Evolutionary conservation across 2,329 filamentous ascomycete species (phyloP).

Genomic region (Alternaria longipes): DNA sequence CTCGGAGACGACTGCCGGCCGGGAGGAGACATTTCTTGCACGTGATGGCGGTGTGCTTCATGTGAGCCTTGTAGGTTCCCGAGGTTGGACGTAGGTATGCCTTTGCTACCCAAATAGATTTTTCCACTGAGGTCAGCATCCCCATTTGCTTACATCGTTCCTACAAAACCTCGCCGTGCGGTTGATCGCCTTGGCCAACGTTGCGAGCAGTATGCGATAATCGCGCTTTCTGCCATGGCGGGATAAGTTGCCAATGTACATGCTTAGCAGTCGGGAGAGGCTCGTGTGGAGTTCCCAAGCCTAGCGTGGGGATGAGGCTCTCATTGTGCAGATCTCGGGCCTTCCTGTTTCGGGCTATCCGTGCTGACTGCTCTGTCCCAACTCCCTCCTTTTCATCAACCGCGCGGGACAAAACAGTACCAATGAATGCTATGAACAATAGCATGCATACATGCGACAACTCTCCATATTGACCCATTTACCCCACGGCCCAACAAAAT

Average conservation of each 20-base stretch:
- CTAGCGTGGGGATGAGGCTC: constrained; percentile 16
- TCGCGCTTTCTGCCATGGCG: constrained; percentile 11
- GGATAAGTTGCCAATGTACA: constrained; percentile 17
- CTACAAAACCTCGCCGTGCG: constrained; percentile 1
- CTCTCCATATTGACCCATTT: not conserved
- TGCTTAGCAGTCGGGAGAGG: constrained; percentile 15
- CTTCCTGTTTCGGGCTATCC: constrained; percentile 6
- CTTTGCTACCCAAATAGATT: not conserved
- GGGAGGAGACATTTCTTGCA: constrained; percentile 12
- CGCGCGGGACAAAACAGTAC: not conserved
- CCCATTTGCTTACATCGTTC: not conserved
- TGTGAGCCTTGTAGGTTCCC: not conserved
- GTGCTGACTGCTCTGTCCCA: not conserved
- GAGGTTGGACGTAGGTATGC: not conserved
- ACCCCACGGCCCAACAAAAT: constrained; percentile 9
- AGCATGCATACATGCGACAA: not conserved
- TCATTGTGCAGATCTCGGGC: constrained; percentile 11
- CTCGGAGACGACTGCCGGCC: constrained; percentile 13
- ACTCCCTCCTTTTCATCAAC: not conserved
- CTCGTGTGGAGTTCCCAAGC: constrained; percentile 13
- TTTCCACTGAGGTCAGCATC: not conserved
- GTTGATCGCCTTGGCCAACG: constrained; percentile 4
- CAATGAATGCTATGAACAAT: not conserved
- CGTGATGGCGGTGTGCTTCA: constrained; percentile 1
- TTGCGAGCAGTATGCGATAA: not conserved